Evolutionary conservation across 2,329 filamentous ascomycete species (phyloP).

Genomic region (Ampelomyces quisqualis): DNA sequence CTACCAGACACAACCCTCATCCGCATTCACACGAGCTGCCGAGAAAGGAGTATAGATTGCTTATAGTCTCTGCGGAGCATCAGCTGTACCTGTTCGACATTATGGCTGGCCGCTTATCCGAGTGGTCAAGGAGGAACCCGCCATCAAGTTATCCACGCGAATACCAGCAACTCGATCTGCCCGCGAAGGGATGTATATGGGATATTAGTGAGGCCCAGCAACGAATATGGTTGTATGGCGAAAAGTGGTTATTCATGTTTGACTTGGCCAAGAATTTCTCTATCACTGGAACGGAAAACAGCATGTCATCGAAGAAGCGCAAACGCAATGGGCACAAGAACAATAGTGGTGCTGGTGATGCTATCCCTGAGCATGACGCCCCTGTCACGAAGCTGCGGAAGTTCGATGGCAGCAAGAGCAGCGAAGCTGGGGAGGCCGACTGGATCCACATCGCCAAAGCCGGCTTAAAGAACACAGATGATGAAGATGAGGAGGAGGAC

Average conservation of each 20-base stretch:
- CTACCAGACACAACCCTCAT: conserved; percentile 54
- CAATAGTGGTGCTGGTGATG: conserved; percentile 57
- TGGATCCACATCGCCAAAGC: conserved; percentile 34
- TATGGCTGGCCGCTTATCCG: conserved; percentile 71
- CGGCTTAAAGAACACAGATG: conserved; percentile 34
- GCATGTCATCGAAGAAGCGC: conserved; percentile 29
- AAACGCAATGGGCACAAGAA: conserved; percentile 39
- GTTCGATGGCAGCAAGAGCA: conserved; percentile 45
- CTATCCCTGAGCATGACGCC: conserved; percentile 50
- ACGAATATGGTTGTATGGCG: conserved; percentile 84
- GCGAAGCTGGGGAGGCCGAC: conserved; percentile 23
- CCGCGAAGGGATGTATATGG: conserved; percentile 84
- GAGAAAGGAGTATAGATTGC: conserved; percentile 55
- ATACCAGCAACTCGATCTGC: conserved; percentile 73
- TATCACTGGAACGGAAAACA: conserved; percentile 17
- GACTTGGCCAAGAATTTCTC: conserved; percentile 72
- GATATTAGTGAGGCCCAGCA: conserved; percentile 57
- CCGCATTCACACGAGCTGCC: conserved; percentile 59
- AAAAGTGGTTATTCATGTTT: conserved; percentile 87
- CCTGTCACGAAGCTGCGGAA: conserved; percentile 53
- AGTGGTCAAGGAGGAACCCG: conserved; percentile 84
- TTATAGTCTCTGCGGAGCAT: conserved; percentile 64
- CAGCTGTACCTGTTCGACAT: conserved; percentile 79
- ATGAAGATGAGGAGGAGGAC: conserved; percentile 35
- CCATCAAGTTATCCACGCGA: conserved; percentile 71